Evolutionary conservation across 176 grass and related monocot genomes (phyloP), one percentile per base, ranked within the genome.

Genomic region (Oryza glaberrima): DNA sequence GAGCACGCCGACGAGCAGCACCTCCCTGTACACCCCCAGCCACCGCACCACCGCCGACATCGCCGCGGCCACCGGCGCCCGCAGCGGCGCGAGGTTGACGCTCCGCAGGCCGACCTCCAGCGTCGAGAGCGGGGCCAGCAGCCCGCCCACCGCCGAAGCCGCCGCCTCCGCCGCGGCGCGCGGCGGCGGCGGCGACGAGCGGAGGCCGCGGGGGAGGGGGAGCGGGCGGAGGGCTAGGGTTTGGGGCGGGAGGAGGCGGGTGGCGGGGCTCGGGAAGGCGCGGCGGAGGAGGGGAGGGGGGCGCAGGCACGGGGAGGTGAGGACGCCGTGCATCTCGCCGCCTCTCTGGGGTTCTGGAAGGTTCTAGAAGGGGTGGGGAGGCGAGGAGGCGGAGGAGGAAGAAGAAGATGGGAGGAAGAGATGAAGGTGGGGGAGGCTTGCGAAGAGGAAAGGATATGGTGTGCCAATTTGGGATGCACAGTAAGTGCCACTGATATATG

Each of bases 1-100:
- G 7, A 98, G 85, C 13, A 98, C 96, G 26, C 93, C 91, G 8
- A 98, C 91, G 61, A 98, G 90, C 12, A 98, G 69, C 41, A 98
- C 96, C 83, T 94, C 93, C 75, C 93, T 74, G 85, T 95, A 98
- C 4, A 98, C 88, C n/a, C 92, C 93, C 22, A 98, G 83, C 93
- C 96, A 98, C 83, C 89, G 94, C 67, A 92, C 91, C 35, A 92
- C 88, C 17, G 88, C 96, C 12, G 96, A 85, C 41, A 92, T 90
- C 52, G 88, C 93, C 17, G 91, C 96, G 13, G 93, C 92, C 32
- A 98, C 78, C 11, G 96, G 96, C 34, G 91, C 60, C 15, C 89
- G 82, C 26, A 92, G 85, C 51, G 90, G 84, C 65, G 93, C 93
- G 67, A 98, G 83, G 68, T 91, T 92, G 26, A 91, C 77, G 34